Evolutionary conservation across 2,329 filamentous ascomycete genomes (phyloP).

Genomic region (Aspergillus sp.): DNA sequence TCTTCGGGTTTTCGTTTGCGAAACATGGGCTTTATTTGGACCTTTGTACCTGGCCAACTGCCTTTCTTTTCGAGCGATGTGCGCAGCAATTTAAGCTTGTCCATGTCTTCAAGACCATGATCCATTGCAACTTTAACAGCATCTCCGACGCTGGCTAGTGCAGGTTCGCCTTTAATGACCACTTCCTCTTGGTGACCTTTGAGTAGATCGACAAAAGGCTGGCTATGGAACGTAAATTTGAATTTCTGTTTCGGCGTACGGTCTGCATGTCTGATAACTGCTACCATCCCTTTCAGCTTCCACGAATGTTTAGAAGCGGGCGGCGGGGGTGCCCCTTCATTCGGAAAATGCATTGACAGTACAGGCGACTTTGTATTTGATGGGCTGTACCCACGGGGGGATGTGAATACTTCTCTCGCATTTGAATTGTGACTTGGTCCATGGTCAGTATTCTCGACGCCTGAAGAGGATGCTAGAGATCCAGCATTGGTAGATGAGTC

Average conservation of each 20-base stretch:
- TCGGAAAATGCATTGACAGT: conserved; percentile 17
- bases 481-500: conserved; percentile 31
- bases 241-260: conserved; percentile 98
- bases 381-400: conserved; percentile 15
- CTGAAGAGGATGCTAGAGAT: conserved; percentile 30
- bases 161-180: conserved; percentile 84
- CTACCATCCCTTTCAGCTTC: conserved; percentile 97
- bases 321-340: conserved; percentile 40
- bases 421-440: conserved; percentile 10
- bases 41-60: conserved; percentile 90
- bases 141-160: conserved; percentile 79
- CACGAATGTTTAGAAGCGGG: conserved; percentile 84
- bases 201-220: conserved; percentile 89
- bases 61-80: conserved; percentile 91
- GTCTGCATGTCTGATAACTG: conserved; percentile 93
- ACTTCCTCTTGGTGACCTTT: conserved; percentile 97
- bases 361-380: conserved; percentile 22
- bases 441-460: conserved; percentile 24
- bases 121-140: conserved; percentile 78
- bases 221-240: conserved; percentile 97
- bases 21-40: conserved; percentile 99
- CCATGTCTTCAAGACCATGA: conserved; percentile 75
- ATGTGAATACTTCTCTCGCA: conserved; percentile 17
- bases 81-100: conserved; percentile 78
- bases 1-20: conserved; percentile 74